Percentiles rank a stretch among this genome's conserved stretches.
Conservation (phyloP, 345 rosid species). For the Raphanus raphanistrum region DNA sequence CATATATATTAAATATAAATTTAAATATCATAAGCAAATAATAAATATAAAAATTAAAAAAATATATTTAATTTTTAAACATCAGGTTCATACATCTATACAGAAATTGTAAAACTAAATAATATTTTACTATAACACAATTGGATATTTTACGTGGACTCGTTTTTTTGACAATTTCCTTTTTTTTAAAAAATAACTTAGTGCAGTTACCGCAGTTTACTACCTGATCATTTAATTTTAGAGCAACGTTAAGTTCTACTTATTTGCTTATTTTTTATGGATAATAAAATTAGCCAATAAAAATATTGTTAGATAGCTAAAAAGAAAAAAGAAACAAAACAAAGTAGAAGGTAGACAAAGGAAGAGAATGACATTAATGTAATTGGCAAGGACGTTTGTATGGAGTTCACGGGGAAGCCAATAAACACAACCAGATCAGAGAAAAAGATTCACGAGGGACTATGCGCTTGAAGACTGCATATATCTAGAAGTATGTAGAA, state of each 20-base stretch:
- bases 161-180: not conserved
- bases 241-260: not conserved
- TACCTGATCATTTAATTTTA: not conserved
- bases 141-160: not conserved
- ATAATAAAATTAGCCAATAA: not conserved
- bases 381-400: slow-evolving; percentile 7
- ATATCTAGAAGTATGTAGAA: slow-evolving; percentile 13
- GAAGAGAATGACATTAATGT: slow-evolving; percentile 9
- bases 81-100: too few species aligned
- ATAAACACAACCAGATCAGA: not conserved
- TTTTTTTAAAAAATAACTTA: not conserved
- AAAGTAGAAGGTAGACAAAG: not conserved
- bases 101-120: too few species aligned
- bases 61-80: too few species aligned
- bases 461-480: slow-evolving; percentile 27
- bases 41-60: too few species aligned
- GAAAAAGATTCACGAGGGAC: slow-evolving; percentile 33
- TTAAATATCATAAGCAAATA: too few species aligned
- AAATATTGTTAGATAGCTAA: not conserved
- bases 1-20: too few species aligned
- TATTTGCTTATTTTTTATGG: not conserved
- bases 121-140: not conserved
- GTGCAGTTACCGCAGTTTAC: not conserved
- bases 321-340: not conserved
- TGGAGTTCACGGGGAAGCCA: slow-evolving; percentile 36